Percentiles rank a stretch among this genome's conserved stretches.
phyloP scores from a whole-genome alignment of 768 basidiomycete species.

The Mycena metata region DNA sequence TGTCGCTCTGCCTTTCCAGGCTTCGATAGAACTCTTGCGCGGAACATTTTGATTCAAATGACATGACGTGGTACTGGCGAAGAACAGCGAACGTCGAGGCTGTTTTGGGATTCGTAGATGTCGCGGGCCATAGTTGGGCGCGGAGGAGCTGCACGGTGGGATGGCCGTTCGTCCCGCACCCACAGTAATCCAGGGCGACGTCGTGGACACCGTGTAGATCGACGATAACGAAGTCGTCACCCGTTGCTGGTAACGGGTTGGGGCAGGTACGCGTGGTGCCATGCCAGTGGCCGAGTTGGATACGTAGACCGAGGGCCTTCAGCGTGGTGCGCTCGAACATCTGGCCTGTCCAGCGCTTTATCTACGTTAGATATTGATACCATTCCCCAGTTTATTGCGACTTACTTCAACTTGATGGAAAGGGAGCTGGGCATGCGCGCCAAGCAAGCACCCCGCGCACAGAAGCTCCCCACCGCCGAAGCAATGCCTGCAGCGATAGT shows the following conservation, averaged over 20 bases:
- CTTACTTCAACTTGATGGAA: conserved; percentile 23
- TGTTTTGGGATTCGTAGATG: conserved; percentile 21
- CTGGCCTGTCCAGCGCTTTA: conserved; percentile 35
- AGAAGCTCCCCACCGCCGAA: conserved; percentile 5
- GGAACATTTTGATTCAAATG: conserved; percentile 26
- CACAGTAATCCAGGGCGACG: too few relatives aligned
- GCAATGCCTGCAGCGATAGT: neutral
- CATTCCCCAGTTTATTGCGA: neutral
- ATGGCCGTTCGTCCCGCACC: too few relatives aligned
- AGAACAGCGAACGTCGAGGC: conserved; percentile 25
- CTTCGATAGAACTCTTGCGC: too few relatives aligned
- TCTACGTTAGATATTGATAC: neutral
- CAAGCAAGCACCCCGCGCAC: neutral
- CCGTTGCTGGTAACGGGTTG: conserved; percentile 18
- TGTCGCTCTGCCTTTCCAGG: too few relatives aligned
- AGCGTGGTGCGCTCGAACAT: conserved; percentile 36
- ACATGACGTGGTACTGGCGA: conserved; percentile 19
- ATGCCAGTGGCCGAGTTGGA: conserved; percentile 47
- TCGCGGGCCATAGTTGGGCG: too few relatives aligned
- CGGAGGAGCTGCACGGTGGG: too few relatives aligned
- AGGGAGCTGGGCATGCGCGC: neutral
- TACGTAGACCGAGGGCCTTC: conserved; percentile 42
- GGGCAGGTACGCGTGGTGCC: conserved; percentile 28
- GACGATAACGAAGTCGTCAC: conserved; percentile 49
- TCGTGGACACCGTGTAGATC: conserved; percentile 48